Conservation (phyloP, 805 yeast species). For the Kazachstania taianensis region DNA sequence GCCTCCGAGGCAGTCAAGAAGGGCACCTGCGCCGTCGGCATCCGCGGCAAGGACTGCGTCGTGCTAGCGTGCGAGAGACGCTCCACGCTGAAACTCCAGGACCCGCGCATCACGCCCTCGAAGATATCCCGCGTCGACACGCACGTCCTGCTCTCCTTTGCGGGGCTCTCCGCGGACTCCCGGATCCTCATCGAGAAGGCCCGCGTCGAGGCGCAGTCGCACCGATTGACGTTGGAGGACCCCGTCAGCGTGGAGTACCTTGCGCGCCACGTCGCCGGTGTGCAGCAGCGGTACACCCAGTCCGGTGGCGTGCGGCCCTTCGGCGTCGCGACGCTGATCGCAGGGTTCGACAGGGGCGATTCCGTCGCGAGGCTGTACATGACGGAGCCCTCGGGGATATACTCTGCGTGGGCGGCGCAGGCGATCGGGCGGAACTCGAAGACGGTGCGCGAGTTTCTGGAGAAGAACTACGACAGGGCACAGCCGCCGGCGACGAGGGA, state of each 20-base stretch:
- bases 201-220: constrained; percentile 92
- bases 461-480: constrained; percentile 55
- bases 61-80: constrained; percentile 96
- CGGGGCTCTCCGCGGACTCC: constrained; percentile 98
- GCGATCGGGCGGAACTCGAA: constrained; percentile 93
- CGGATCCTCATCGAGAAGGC: constrained; percentile 91
- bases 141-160: constrained; percentile 87
- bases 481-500: constrained; percentile 37
- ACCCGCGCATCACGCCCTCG: constrained; percentile 91
- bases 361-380: constrained; percentile 73
- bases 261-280: constrained; percentile 93
- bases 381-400: constrained; percentile 96
- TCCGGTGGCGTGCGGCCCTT: constrained; percentile 98
- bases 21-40: constrained; percentile 97
- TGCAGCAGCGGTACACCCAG: constrained; percentile 93
- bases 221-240: constrained; percentile 87
- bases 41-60: constrained; percentile 79
- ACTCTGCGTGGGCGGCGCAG: constrained; percentile 95
- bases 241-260: constrained; percentile 85
- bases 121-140: constrained; percentile 86
- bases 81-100: constrained; percentile 89
- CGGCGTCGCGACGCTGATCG: constrained; percentile 89
- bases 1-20: constrained; percentile 96
- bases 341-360: constrained; percentile 84
- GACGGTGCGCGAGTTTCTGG: constrained; percentile 91